Evolutionary conservation across 177 flowering plant genomes (phyloP).

Genomic region (Vitis hybrid): DNA sequence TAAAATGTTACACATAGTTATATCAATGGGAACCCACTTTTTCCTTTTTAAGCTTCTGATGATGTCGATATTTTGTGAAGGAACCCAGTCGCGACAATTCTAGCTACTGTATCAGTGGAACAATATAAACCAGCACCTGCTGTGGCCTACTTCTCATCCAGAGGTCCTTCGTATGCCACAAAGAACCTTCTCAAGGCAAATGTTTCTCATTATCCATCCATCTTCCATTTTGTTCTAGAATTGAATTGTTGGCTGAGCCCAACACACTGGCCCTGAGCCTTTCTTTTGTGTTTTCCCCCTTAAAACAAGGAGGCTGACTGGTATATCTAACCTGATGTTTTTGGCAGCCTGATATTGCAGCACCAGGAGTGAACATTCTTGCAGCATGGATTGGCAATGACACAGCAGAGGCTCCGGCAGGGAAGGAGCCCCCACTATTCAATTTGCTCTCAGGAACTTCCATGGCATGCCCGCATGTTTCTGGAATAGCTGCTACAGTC

Average conservation of each 20-base stretch:
- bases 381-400: conserved; percentile 77
- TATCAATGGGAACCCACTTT: no score
- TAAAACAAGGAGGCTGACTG: no score
- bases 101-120: conserved; percentile 40
- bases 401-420: conserved; percentile 31
- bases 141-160: conserved; percentile 65
- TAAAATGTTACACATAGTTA: no score
- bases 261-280: neutral
- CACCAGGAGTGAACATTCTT: conserved; percentile 83
- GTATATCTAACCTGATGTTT: neutral
- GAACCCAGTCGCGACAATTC: conserved; percentile 65
- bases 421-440: conserved; percentile 47
- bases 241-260: neutral
- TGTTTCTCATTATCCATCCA: neutral
- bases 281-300: no score
- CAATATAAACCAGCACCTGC: conserved; percentile 68
- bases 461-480: conserved; percentile 87
- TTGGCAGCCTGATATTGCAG: conserved; percentile 83
- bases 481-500: conserved; percentile 63
- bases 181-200: conserved; percentile 71
- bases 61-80: conserved; percentile 22
- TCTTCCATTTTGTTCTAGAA: neutral
- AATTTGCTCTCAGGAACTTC: conserved; percentile 82
- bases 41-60: no score
- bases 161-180: conserved; percentile 58